Percentiles rank a stretch among this genome's conserved stretches.
These are phyloP conservation scores for apple (Malus domestica) DNA, from an alignment of 306 rosid genomes.

Conservation along the genomic window ASM211411v1 NC_041803.1:24299001-24299500, in stretches of 20 bases:
- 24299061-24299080: too few species aligned
- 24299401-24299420: constrained; percentile 11
- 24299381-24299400: constrained; percentile 33
- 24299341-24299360: background rate
- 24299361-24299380: constrained; percentile 20
- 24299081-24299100: background rate
- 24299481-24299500: background rate
- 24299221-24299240: background rate
- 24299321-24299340: background rate
- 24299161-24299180: too few species aligned
- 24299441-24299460: background rate
- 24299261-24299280: too few species aligned
- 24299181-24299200: too few species aligned
- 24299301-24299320: background rate
- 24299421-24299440: constrained; percentile 2
- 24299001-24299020: background rate
- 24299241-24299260: background rate
- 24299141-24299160: background rate
- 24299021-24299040: background rate
- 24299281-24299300: too few species aligned
- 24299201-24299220: too few species aligned
- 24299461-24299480: background rate
- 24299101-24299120: too few species aligned
- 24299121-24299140: background rate
- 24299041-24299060: background rate